Percentiles rank a stretch among this genome's conserved stretches.
phyloP scores from a whole-genome alignment of 306 rosid genomes.

The Nissolia schottii region DNA sequence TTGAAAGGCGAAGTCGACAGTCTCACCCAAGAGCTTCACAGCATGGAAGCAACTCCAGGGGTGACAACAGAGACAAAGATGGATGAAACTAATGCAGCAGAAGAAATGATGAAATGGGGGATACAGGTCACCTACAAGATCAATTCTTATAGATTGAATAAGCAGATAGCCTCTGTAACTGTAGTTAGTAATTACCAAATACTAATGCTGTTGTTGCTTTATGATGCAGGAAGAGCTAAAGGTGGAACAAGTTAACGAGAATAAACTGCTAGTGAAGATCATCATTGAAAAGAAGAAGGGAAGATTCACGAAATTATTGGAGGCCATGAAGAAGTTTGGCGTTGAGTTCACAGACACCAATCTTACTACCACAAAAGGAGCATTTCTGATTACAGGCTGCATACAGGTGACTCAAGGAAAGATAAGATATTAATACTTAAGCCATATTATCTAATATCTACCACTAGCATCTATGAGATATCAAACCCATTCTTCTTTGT shows the following conservation, averaged over 20 bases:
- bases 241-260: conserved; percentile 37
- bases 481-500: not conserved
- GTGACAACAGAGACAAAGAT: conserved; percentile 7
- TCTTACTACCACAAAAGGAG: conserved; percentile 48
- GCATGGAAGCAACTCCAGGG: conserved; percentile 35
- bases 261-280: conserved; percentile 54
- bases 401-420: conserved; percentile 36
- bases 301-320: conserved; percentile 40
- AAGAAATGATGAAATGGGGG: conserved; percentile 29
- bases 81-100: conserved; percentile 21
- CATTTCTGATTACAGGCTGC: conserved; percentile 41
- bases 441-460: too few relatives aligned
- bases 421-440: too few relatives aligned
- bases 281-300: conserved; percentile 44
- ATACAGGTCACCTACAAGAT: conserved; percentile 39
- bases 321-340: conserved; percentile 41
- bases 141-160: not conserved
- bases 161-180: not conserved
- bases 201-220: not conserved
- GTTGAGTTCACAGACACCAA: conserved; percentile 48
- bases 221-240: conserved; percentile 40
- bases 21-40: conserved; percentile 45
- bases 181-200: not conserved
- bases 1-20: conserved; percentile 29
- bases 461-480: too few relatives aligned